phyloP scores from a whole-genome alignment of 768 basidiomycete species.

The Tricholoma furcatifolium region DNA sequence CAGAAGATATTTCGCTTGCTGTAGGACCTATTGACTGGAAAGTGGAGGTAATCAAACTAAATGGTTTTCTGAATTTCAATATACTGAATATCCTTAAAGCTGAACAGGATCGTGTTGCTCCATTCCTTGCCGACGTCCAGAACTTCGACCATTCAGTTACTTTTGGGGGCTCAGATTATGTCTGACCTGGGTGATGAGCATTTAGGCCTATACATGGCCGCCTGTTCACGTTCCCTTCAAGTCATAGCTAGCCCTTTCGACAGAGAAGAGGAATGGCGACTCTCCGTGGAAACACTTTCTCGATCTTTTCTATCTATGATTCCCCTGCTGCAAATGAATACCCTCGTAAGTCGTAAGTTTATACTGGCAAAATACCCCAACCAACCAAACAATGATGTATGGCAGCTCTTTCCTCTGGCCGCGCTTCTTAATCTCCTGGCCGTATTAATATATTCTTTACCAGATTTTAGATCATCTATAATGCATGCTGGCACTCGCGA shows the following conservation, averaged over 20 bases:
- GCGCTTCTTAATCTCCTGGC: constrained; percentile 55
- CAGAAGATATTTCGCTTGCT: constrained; percentile 26
- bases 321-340: constrained; percentile 29
- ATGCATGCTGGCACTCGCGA: constrained; percentile 29
- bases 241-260: constrained; percentile 38
- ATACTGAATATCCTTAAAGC: constrained; percentile 32
- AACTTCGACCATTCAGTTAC: constrained; percentile 50
- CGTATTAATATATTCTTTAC: constrained; percentile 44
- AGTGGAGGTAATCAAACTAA: constrained; percentile 44
- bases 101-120: constrained; percentile 59
- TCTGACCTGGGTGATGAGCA: constrained; percentile 18
- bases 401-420: constrained; percentile 44
- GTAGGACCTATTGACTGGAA: constrained; percentile 51
- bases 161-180: constrained; percentile 39
- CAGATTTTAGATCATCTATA: constrained; percentile 41
- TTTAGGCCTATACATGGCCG: constrained; percentile 35
- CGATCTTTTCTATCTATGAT: constrained; percentile 40
- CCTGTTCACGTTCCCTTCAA: constrained; percentile 45
- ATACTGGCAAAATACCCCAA: neutral
- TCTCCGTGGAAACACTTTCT: constrained; percentile 30
- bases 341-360: constrained; percentile 36
- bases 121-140: constrained; percentile 42
- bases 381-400: constrained; percentile 15
- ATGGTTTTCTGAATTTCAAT: neutral
- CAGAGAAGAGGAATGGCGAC: constrained; percentile 29